Evolutionary conservation across 2,329 filamentous ascomycete species (phyloP).

Genomic region (Monosporascus sp.): DNA sequence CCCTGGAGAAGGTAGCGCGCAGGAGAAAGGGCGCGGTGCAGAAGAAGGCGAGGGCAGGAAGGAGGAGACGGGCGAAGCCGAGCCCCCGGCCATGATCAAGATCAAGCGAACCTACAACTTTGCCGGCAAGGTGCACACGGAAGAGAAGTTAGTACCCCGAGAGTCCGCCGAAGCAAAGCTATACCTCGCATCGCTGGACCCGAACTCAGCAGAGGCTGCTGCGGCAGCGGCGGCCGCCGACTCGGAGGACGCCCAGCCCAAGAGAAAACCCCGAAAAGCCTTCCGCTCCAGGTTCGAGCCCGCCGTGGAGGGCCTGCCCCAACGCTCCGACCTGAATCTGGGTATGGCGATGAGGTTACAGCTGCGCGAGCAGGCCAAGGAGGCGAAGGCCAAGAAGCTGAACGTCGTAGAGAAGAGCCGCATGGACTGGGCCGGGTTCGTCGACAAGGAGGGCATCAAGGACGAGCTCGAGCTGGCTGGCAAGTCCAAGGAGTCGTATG

Average conservation of each 20-base stretch:
- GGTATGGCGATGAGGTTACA: conserved; percentile 44
- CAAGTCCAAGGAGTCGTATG: conserved; percentile 59
- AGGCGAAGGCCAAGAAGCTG: conserved; percentile 55
- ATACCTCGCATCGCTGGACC: conserved; percentile 50
- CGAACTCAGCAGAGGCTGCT: conserved; percentile 17
- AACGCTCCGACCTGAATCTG: conserved; percentile 54
- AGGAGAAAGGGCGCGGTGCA: conserved; percentile 1
- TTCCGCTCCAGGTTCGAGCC: conserved; percentile 62
- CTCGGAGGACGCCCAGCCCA: conserved; percentile 27
- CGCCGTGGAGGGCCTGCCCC: conserved; percentile 34
- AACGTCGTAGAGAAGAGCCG: conserved; percentile 68
- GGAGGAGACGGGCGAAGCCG: conserved; percentile 14
- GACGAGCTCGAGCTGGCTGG: conserved; percentile 62
- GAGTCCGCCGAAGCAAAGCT: conserved; percentile 62
- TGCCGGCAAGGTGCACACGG: conserved; percentile 65
- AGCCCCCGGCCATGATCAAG: conserved; percentile 42
- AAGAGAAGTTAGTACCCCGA: conserved; percentile 63
- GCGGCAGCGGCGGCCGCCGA: neutral
- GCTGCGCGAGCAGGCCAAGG: conserved; percentile 36
- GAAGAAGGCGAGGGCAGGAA: conserved; percentile 7
- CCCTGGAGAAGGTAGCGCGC: conserved; percentile 1
- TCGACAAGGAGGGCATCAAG: conserved; percentile 66
- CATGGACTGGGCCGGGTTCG: conserved; percentile 69
- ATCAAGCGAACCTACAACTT: conserved; percentile 72
- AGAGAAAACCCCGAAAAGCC: conserved; percentile 46